These are phyloP conservation scores for Ophiocordyceps sinensis DNA, from an alignment of 2,329 filamentous ascomycete species.

Conservation along the genomic window DNA sequence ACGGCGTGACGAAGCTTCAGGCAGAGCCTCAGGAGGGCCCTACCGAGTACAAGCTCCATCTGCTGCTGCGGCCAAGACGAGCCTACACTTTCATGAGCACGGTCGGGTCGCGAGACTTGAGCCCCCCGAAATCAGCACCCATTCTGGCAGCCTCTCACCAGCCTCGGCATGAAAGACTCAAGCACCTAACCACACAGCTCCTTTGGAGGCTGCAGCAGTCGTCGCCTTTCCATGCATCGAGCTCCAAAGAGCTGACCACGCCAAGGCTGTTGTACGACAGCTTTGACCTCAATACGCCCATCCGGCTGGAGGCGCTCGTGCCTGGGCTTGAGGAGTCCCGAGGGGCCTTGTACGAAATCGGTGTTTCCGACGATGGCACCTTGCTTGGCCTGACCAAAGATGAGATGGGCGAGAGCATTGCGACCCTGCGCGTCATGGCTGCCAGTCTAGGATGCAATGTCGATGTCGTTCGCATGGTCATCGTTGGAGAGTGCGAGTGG, in stretches of 20 bases:
- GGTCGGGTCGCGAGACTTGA: conserved; percentile 1
- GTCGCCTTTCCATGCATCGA: conserved; percentile 75
- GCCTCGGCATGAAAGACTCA: conserved; percentile 67
- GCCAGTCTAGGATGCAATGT: conserved; percentile 79
- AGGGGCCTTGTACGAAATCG: conserved; percentile 91
- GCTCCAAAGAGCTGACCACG: conserved; percentile 58
- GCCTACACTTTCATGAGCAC: conserved; percentile 63
- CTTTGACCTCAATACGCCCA: conserved; percentile 28
- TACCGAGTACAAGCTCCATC: conserved; percentile 91
- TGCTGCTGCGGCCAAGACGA: conserved; percentile 66
- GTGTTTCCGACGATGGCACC: conserved; percentile 85
- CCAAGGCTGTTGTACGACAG: conserved; percentile 57
- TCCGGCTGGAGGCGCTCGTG: conserved; percentile 42
- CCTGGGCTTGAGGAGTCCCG: conserved; percentile 84
- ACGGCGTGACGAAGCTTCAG: conserved; percentile 60
- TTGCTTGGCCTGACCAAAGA: conserved; percentile 79
- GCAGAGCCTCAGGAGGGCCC: conserved; percentile 89
- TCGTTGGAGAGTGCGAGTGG: conserved; percentile 78
- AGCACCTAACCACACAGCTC: conserved; percentile 87
- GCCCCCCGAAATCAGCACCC: conserved; percentile 10
- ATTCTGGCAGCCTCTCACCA: conserved; percentile 38
- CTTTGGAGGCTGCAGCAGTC: conserved; percentile 93
- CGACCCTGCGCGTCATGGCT: conserved; percentile 79
- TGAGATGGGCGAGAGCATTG: conserved; percentile 82
- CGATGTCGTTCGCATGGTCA: conserved; percentile 65